Evolutionary conservation across 2,329 filamentous ascomycete genomes (phyloP).

Genomic region (Bisporella sp.): DNA sequence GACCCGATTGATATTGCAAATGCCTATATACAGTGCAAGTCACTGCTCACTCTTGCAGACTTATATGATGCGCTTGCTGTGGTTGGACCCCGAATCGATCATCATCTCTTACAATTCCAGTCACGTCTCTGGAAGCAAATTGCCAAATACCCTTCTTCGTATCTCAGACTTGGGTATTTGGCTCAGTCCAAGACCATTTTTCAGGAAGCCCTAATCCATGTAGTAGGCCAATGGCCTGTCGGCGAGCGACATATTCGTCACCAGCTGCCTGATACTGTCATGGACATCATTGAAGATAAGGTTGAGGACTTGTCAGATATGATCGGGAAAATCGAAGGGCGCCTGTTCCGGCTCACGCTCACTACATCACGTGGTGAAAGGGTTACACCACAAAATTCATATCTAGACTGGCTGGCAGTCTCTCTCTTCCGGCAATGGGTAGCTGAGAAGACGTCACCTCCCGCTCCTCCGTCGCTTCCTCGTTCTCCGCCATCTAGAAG

Average conservation of each 20-base stretch:
- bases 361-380: slow-evolving; percentile 76
- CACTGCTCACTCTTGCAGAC: slow-evolving; percentile 80
- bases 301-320: slow-evolving; percentile 84
- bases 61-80: slow-evolving; percentile 88
- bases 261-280: slow-evolving; percentile 64
- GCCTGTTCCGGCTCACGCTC: slow-evolving; percentile 74
- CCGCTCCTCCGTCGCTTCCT: slow-evolving; percentile 41
- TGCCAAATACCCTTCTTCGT: slow-evolving; percentile 89
- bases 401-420: slow-evolving; percentile 84
- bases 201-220: slow-evolving; percentile 82
- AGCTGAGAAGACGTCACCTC: slow-evolving; percentile 78
- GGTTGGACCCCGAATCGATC: slow-evolving; percentile 83
- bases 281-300: slow-evolving; percentile 92
- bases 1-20: slow-evolving; percentile 85
- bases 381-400: slow-evolving; percentile 70
- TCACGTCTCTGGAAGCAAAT: slow-evolving; percentile 92
- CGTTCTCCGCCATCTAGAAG: slow-evolving; percentile 26
- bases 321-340: slow-evolving; percentile 71
- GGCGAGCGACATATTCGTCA: slow-evolving; percentile 69
- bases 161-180: slow-evolving; percentile 82
- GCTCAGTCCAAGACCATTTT: slow-evolving; percentile 79
- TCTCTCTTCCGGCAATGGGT: slow-evolving; percentile 89
- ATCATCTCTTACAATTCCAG: slow-evolving; percentile 89
- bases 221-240: slow-evolving; percentile 88
- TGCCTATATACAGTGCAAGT: slow-evolving; percentile 91